Base-by-base conservation (phyloP, 768 basidiomycete species). In the Gelatoporia subvermispora region DNA sequence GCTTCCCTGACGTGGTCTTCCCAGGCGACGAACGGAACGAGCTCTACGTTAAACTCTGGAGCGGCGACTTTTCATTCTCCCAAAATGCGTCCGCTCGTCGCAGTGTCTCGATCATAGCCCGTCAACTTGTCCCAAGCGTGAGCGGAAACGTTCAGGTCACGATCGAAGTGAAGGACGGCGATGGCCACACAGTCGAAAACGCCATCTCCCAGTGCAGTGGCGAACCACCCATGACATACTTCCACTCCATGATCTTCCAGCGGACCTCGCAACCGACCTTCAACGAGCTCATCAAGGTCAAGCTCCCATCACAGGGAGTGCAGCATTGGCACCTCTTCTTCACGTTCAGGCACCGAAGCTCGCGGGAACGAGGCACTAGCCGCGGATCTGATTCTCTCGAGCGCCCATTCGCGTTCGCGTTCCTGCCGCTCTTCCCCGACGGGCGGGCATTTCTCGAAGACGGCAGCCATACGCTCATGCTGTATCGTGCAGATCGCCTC, bases 1-100 rank as follows among this genome's bases (percentile, higher is more conserved):
- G 93, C 24, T 98, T 98, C 63, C 89, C 95, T 0, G 95, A 98
- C 56, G 93, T 96, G 7, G 93, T 95, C 8, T 93, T 93, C 61
- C 94, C 94, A 3, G 90, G 88, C 7, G 87, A 90, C 52, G 69
- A 81, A n/a, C 83, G 95, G 15, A 97, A 98, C 60, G 95, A 98
- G 55, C 75, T 97, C 11, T 98, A 97, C 66, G 79, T 97, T 71
- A 96, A 96, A 65, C 77, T 98, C 0, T 97, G 93, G 93, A 86
- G 84, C 47, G 95, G 91, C 35, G 88, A 93, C 53, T 98, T 98
- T 62, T 68, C 75, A 2, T 68, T 79, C 0, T 72, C 78, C 3
- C 76, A 78, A 50, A 67, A 65, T 36, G 67, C 69, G 22, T 67
- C 72, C 37, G 72, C 84, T 3, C 84, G 85, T 38, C 66, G 72